Base-by-base conservation (phyloP, 176 grass and related monocot genomes). In the Chrysopogon serrulatus region DNA sequence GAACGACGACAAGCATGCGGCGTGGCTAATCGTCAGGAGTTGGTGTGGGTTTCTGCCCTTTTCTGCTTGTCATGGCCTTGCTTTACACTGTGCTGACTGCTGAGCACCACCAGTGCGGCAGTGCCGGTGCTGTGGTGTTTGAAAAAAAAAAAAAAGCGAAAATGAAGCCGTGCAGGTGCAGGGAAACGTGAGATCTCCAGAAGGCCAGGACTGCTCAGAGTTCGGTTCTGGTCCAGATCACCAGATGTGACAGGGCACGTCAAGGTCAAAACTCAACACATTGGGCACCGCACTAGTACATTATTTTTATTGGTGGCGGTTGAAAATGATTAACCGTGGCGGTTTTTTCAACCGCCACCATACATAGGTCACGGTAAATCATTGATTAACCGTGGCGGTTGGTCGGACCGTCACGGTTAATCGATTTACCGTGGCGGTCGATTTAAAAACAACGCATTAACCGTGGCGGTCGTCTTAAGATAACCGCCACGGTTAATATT, bases 251-350 rank as follows among this genome's bases (percentile, higher is more conserved):
- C 66, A 42, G 6, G 23, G 1, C 37, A 41, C 14, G 23, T 47
- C 23, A 24, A 79, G 53, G 84, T 80, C 68, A 79, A 79, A 53
- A 53, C 19, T 53, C 49, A 53, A 23, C n/a, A n/a, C 48, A 51
- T 51, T 19, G 48, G 19, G 48, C 48, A 51, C 5, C 18, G 18
- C n/a, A n/a, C n/a, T n/a, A n/a, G n/a, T n/a, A n/a, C n/a, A n/a
- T n/a, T n/a, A n/a, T n/a, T n/a, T n/a, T n/a, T n/a, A n/a, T n/a
- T n/a, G n/a, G n/a, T n/a, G n/a, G n/a, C n/a, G n/a, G n/a, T n/a
- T n/a, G n/a, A n/a, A n/a, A n/a, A n/a, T n/a, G n/a, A n/a, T n/a
- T n/a, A n/a, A n/a, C n/a, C n/a, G n/a, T n/a, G n/a, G n/a, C n/a
- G n/a, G n/a, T n/a, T n/a, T n/a, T n/a, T n/a, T n/a, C n/a, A n/a